Conservation (phyloP, 192 early-diverging fungal species). For the Spizellomyces sp. region DNA sequence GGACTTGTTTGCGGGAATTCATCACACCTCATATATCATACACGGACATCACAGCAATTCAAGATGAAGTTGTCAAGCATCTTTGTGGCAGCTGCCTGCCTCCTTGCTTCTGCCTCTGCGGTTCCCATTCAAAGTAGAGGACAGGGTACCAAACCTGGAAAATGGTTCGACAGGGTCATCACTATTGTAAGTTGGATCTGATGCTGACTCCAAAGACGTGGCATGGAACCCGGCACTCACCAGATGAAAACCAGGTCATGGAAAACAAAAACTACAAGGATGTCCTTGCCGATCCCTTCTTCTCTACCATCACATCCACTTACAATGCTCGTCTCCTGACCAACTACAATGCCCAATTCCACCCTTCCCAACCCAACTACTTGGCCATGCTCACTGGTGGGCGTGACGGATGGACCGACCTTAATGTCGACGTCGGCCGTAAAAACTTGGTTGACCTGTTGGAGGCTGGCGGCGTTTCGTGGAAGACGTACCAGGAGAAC, state of each 20-base stretch:
- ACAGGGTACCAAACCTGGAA: slow-evolving; percentile 6
- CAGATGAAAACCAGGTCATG: slow-evolving; percentile 12
- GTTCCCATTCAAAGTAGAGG: slow-evolving; percentile 1
- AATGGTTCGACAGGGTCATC: slow-evolving; percentile 17
- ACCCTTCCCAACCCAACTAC: slow-evolving; percentile 79
- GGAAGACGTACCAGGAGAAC: slow-evolving; percentile 67
- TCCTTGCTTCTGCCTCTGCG: neutral
- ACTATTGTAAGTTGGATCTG: slow-evolving; percentile 14
- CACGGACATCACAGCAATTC: too few species aligned
- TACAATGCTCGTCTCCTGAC: slow-evolving; percentile 52
- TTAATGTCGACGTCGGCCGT: slow-evolving; percentile 42
- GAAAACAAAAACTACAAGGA: slow-evolving; percentile 41
- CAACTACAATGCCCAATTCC: slow-evolving; percentile 58
- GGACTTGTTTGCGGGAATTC: too few species aligned
- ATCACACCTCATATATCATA: too few species aligned
- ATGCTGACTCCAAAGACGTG: neutral
- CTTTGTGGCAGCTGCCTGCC: too few species aligned
- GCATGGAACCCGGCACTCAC: neutral
- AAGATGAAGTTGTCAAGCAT: too few species aligned
- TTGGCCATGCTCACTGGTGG: slow-evolving; percentile 54
- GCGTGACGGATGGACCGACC: slow-evolving; percentile 35
- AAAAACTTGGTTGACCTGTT: slow-evolving; percentile 53
- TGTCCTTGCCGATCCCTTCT: slow-evolving; percentile 35
- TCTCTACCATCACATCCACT: slow-evolving; percentile 11
- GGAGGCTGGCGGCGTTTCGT: slow-evolving; percentile 56